Evolutionary conservation across 495 filamentous ascomycete genomes (phyloP), one percentile per base, ranked within the genome.

Genomic region (Aspergillus affinis): DNA sequence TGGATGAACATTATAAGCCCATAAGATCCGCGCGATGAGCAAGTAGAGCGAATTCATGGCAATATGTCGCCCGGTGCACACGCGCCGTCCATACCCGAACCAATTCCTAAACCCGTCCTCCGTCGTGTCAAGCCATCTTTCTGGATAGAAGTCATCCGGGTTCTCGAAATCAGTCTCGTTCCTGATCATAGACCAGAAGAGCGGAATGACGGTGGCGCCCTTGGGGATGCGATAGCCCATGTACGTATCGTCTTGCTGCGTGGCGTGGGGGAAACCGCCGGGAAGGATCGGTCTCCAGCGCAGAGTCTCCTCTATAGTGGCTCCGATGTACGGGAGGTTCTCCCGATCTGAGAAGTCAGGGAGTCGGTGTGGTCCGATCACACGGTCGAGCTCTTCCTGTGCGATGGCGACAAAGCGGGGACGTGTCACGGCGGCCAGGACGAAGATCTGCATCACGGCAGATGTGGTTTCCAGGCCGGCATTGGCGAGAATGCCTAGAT

Each of bases 201-300:
- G 76, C 27, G 72, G 64, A 20, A 82, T 61, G 9, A 83, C 67
- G 7, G 63, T 72, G 1, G 80, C 70, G 23, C 73, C 72, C 60
- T 78, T 78, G 20, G 83, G 81, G 30, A 84, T 80, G 7, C 66
- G 71, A 58, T 78, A 80, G 12, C 80, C 82, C 18, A 71, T 62
- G 58, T 83, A 83, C n/a, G 72, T 74, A 58, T 87, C 82, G 51
- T 86, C 84, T 13, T 77, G 60, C 6, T 70, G 64, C 4, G 74
- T 71, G 0, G 74, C 73, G 63, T 88, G 86, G 0, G 84, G 83
- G 20, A 87, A 65, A 0, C 69, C 74, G 7, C 61, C 66, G 0
- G 82, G 69, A 0, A 51, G 23, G 0, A 78, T 53, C 0, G 75
- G 65, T 19, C 69, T 64, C 77, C 77, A 79, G 27, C 77, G 71